Conservation (phyloP, 345 rosid genomes). For the Euphorbia lathyris region DNA sequence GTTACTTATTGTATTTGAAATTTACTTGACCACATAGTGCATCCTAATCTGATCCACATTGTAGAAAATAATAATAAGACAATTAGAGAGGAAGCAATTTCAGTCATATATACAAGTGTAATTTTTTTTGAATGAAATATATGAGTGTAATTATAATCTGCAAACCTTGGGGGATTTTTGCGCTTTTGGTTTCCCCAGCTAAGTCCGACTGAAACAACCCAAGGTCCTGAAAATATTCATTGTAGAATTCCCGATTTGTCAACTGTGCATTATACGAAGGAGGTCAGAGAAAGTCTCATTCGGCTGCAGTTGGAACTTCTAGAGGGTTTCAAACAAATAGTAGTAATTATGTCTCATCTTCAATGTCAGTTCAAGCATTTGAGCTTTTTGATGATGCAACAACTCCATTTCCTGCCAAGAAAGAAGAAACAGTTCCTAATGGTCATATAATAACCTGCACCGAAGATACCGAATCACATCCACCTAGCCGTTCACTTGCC, state of each 20-base stretch:
- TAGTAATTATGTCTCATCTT: conserved; percentile 72
- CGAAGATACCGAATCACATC: conserved; percentile 38
- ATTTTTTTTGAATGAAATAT: no score
- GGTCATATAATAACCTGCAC: conserved; percentile 30
- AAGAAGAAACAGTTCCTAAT: conserved; percentile 40
- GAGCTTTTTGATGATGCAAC: conserved; percentile 80
- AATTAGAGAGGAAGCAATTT: no score
- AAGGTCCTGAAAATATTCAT: conserved; percentile 40
- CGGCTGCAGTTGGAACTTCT: conserved; percentile 39
- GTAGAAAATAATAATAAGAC: no score
- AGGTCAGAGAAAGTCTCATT: conserved; percentile 33
- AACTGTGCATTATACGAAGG: conserved; percentile 27
- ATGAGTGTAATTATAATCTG: no score
- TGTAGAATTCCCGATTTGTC: conserved; percentile 26
- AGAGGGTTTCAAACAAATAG: conserved; percentile 63
- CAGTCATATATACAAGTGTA: no score
- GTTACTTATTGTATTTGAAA: no score
- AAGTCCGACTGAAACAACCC: conserved; percentile 31
- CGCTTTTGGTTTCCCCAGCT: no score
- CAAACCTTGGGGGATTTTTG: no score
- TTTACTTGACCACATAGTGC: no score
- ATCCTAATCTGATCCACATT: no score
- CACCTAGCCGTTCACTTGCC: conserved; percentile 31
- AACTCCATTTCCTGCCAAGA: conserved; percentile 51
- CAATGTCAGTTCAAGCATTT: conserved; percentile 70